phyloP scores from a whole-genome alignment of 225 moss, liverwort and hornwort genomes.

The Bryum argenteum region DNA sequence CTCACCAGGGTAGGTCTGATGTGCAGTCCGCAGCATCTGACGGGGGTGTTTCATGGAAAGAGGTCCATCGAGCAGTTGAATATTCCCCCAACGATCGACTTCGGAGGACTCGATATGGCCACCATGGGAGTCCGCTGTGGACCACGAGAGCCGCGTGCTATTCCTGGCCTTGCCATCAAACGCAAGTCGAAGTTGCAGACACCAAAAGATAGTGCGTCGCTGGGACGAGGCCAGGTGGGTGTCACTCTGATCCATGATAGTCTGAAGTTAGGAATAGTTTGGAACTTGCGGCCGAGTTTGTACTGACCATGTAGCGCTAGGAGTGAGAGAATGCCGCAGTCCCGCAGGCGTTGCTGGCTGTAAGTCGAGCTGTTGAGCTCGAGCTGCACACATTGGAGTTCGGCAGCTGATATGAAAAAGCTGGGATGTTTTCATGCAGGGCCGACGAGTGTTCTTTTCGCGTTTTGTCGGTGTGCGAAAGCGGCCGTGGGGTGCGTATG shows the following conservation, averaged over 20 bases:
- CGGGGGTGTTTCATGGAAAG: slow-evolving; percentile 43
- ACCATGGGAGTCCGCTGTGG: slow-evolving; percentile 86
- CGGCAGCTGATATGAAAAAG: background rate
- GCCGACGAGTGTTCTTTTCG: slow-evolving; percentile 85
- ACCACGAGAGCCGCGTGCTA: slow-evolving; percentile 63
- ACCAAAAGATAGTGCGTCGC: slow-evolving; percentile 47
- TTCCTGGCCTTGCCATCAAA: slow-evolving; percentile 57
- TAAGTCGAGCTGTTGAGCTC: background rate
- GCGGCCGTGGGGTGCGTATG: slow-evolving; percentile 99
- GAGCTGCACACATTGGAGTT: background rate
- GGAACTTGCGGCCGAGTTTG: background rate
- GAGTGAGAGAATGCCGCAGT: background rate
- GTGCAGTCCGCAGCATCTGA: slow-evolving; percentile 52
- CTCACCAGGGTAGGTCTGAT: slow-evolving; percentile 58
- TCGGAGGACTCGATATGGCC: slow-evolving; percentile 84
- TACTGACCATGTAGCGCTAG: too few species aligned
- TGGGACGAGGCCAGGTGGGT: slow-evolving; percentile 62
- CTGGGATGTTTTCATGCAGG: slow-evolving; percentile 42
- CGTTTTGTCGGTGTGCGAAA: slow-evolving; percentile 95
- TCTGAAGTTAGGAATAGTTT: too few species aligned
- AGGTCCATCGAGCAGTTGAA: slow-evolving; percentile 52
- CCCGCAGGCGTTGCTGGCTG: background rate
- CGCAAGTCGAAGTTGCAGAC: slow-evolving; percentile 71
- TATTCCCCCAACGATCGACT: slow-evolving; percentile 66
- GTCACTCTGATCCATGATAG: background rate